Base-by-base conservation (phyloP, 352 stramenopile genomes). In the Phytophthora brassicae region DNA sequence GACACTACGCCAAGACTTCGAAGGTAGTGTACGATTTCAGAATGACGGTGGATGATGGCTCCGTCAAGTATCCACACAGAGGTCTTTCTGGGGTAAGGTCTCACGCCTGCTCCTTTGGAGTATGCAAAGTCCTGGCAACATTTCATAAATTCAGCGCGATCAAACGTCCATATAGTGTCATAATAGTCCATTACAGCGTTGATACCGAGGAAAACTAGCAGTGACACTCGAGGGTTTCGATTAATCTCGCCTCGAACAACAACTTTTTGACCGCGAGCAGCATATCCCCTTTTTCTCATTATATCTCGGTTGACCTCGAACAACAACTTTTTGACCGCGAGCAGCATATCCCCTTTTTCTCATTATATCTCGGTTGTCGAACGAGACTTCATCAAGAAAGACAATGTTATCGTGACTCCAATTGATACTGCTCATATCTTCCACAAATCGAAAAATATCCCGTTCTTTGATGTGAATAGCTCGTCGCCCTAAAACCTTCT, bases 51-150 rank as follows among this genome's bases (percentile, higher is more conserved):
- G 36, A 75, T 75, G 3, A 46, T 48, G 1, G 62, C 58, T 6
- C 66, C 64, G 50, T 75, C 66, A 9, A 75, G 26, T 24, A 79
- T 66, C 66, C 70, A 79, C 2, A 69, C 67, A 1, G 70, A 79
- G 20, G 66, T 54, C 13, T 13, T 38, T 13, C 47, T 51, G 4
- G 70, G 66, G 24, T 73, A 75, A 13, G 49, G 60, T 11, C 47
- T 45, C 22, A 68, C 61, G 11, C n/a, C 12, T n/a, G 44, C 23
- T 17, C 49, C 1, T 6, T 56, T 36, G 0, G 52, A 63, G 24
- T 71, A 48, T 16, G 44, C 58, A n/a, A 79, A 70, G 14, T 50
- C 38, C 23, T 61, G 56, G 28, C 64, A 74, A 31, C 56, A 65
- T 19, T 20, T 31, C 4, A 65, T 20, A 44, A 77, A 79, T 16